Conservation (phyloP, 768 basidiomycete species). For the Suillus variegatus region DNA sequence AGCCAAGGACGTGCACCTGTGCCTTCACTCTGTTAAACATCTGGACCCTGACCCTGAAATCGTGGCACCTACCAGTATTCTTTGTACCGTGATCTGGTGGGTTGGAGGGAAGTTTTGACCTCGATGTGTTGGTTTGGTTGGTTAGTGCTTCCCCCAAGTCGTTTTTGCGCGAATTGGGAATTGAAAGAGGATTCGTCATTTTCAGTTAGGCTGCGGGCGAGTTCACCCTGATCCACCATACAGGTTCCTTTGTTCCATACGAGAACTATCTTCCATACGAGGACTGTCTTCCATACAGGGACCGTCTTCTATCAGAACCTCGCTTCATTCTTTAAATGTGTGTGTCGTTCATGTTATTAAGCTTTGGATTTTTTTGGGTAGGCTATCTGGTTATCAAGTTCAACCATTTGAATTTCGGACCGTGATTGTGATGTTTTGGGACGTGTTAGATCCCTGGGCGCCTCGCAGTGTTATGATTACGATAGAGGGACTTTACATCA, state of each 20-base stretch:
- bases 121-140: neutral
- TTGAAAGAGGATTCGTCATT: neutral
- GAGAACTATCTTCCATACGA: too few relatives aligned
- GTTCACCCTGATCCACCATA: neutral
- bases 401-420: constrained; percentile 3
- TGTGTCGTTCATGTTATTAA: constrained; percentile 37
- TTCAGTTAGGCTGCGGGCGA: neutral
- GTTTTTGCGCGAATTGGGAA: neutral
- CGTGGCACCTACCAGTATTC: neutral
- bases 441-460: constrained; percentile 64
- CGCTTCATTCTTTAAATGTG: neutral
- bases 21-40: neutral
- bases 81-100: neutral
- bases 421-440: constrained; percentile 52
- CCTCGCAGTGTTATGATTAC: neutral
- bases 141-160: neutral
- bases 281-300: too few relatives aligned
- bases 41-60: neutral
- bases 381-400: neutral
- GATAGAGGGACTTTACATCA: constrained; percentile 54
- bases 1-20: neutral
- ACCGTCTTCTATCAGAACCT: neutral
- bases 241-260: neutral
- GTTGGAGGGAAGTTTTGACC: neutral
- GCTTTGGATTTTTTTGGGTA: constrained; percentile 1